A percentile compares a stretch with the other conserved stretches of the same genome.
These are phyloP conservation scores for Boehmeria nivea DNA, from an alignment of 306 rosid genomes.

Conservation along the genomic window DNA sequence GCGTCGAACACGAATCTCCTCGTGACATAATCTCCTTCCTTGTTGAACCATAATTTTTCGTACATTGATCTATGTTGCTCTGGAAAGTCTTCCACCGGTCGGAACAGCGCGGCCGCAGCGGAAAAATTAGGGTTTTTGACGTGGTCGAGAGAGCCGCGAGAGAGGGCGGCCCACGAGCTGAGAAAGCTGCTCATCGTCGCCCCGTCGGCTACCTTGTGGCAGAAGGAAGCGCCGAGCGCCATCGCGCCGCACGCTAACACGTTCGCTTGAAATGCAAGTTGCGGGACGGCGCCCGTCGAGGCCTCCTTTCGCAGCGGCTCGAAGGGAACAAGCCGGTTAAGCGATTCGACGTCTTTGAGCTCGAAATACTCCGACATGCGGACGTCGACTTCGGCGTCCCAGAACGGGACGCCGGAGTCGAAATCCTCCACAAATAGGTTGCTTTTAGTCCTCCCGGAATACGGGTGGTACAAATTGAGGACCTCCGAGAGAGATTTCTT, in stretches of 20 bases:
- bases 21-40: conserved; percentile 24
- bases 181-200: conserved; percentile 22
- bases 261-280: conserved; percentile 22
- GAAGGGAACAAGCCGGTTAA: conserved; percentile 34
- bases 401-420: conserved; percentile 35
- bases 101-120: conserved; percentile 21
- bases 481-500: conserved; percentile 41
- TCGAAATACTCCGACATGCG: conserved; percentile 34
- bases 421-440: conserved; percentile 31
- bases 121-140: conserved; percentile 24
- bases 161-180: conserved; percentile 33
- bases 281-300: conserved; percentile 12
- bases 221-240: conserved; percentile 35
- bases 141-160: conserved; percentile 11
- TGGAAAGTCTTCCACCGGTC: conserved; percentile 25
- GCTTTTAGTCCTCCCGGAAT: conserved; percentile 35
- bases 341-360: conserved; percentile 25
- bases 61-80: conserved; percentile 5
- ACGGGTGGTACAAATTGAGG: conserved; percentile 41
- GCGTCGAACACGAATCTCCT: conserved; percentile 36
- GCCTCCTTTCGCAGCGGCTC: conserved; percentile 27
- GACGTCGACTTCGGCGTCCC: conserved; percentile 37
- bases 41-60: conserved; percentile 14
- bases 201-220: conserved; percentile 38
- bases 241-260: conserved; percentile 47